These are phyloP conservation scores for Noccaea caerulescens DNA, from an alignment of 345 rosid species.

Conservation along the genomic window DNA sequence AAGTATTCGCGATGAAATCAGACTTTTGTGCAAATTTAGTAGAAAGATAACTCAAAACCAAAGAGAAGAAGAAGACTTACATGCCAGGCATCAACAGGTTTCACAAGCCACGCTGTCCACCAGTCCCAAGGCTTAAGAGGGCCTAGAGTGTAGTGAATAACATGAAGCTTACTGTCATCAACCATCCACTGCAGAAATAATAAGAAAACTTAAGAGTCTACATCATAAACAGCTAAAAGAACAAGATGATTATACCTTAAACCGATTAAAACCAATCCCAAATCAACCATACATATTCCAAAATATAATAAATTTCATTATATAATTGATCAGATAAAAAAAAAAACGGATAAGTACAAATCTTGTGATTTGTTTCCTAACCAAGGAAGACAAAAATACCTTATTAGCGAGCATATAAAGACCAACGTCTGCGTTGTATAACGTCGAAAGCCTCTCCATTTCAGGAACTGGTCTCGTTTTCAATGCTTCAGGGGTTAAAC, in stretches of 20 bases:
- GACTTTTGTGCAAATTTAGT: slow-evolving; percentile 4
- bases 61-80: slow-evolving; percentile 47
- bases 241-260: not conserved
- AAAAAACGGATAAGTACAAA: not conserved
- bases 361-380: not conserved
- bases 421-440: slow-evolving; percentile 96
- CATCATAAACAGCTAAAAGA: slow-evolving; percentile 20
- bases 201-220: slow-evolving; percentile 23
- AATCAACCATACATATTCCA: not conserved
- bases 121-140: slow-evolving; percentile 99
- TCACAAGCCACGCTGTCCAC: slow-evolving; percentile 98
- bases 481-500: slow-evolving; percentile 56
- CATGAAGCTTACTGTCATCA: slow-evolving; percentile 79
- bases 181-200: slow-evolving; percentile 90
- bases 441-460: slow-evolving; percentile 93
- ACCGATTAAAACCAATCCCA: not conserved
- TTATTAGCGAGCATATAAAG: slow-evolving; percentile 98
- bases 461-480: slow-evolving; percentile 65
- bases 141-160: slow-evolving; percentile 96
- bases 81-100: slow-evolving; percentile 98
- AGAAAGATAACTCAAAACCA: slow-evolving; percentile 24
- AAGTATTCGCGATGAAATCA: slow-evolving; percentile 5
- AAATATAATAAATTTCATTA: slow-evolving; percentile 4
- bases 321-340: not conserved
- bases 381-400: slow-evolving; percentile 48